Conservation (phyloP, 306 rosid species). For the Morella rubra region DNA sequence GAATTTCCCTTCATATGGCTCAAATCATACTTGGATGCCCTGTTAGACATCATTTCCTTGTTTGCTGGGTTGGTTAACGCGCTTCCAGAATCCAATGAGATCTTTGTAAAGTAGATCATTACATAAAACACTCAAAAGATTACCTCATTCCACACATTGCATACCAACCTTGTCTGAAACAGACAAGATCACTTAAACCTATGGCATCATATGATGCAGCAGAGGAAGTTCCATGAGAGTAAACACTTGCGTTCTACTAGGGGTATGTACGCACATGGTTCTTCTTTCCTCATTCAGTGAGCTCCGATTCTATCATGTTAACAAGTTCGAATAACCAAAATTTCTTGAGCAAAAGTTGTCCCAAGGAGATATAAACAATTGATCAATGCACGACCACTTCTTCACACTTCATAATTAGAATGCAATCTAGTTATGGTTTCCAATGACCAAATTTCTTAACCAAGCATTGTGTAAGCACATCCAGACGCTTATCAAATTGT, state of each 20-base stretch:
- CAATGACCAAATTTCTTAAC: slow-evolving; percentile 1
- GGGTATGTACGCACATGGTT: background rate
- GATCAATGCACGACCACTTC: slow-evolving; percentile 2
- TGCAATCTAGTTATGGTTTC: background rate
- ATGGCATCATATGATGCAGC: background rate
- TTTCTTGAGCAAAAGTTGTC: background rate
- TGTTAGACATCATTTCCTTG: no score
- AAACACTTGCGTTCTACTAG: background rate
- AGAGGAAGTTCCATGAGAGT: background rate
- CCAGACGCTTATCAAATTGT: background rate
- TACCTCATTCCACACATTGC: background rate
- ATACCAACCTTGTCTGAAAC: background rate
- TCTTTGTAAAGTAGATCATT: no score
- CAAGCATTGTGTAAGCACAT: background rate
- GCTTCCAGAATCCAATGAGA: no score
- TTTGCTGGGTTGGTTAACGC: no score
- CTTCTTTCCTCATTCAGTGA: background rate
- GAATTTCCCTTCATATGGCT: no score
- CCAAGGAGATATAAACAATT: background rate
- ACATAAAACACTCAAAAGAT: background rate
- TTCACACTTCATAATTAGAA: background rate
- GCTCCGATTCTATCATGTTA: background rate
- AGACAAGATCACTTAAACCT: background rate
- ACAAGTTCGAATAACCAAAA: background rate
- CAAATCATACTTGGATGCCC: no score